Base-by-base conservation (phyloP, 345 rosid species). In the Erysimum cheiranthoides region DNA sequence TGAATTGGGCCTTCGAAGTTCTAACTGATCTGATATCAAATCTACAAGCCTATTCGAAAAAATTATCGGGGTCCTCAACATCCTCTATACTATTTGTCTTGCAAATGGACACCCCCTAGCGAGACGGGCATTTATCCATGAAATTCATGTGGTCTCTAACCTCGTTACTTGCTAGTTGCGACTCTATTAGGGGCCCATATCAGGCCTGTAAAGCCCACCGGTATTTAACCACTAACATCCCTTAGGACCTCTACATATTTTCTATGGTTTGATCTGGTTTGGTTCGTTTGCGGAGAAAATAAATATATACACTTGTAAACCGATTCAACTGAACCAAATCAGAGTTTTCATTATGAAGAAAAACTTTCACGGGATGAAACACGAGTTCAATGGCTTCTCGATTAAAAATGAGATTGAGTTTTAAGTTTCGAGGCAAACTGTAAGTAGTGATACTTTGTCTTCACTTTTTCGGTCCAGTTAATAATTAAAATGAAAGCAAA, bases 251-350 rank as follows among this genome's bases (percentile, higher is more conserved):
- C 35, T 32, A 6, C 47, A 38, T 35, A 18, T 25, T n/a, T 47
- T 35, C 31, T 25, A 27, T 47, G 18, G 40, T 11, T 53, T 28
- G 7, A 53, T 40, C 45, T 50, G 58, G 45, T 34, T 49, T 25
- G 64, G 63, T 69, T 54, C 42, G 32, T 9, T 65, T 52, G n/a
- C n/a, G 38, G 58, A 34, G 8, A 49, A 16, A 16, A n/a, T 5
- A 6, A 10, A 14, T 67, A 67, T 50, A 34, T 27, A 21, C 4
- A 63, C 38, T 66, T 5, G 70, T 38, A 35, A 13, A 35, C 47
- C 70, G 10, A 16, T 3, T 10, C 52, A 63, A 1, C 25, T 21
- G 25, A 40, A 43, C 50, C 50, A 45, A 45, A 45, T 17, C 8
- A n/a, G 18, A 43, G 7, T 14, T 11, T 5, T 5, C 17, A 43